Base-by-base conservation (phyloP, 2,329 filamentous ascomycete species). In the Fusarium chuoi region DNA sequence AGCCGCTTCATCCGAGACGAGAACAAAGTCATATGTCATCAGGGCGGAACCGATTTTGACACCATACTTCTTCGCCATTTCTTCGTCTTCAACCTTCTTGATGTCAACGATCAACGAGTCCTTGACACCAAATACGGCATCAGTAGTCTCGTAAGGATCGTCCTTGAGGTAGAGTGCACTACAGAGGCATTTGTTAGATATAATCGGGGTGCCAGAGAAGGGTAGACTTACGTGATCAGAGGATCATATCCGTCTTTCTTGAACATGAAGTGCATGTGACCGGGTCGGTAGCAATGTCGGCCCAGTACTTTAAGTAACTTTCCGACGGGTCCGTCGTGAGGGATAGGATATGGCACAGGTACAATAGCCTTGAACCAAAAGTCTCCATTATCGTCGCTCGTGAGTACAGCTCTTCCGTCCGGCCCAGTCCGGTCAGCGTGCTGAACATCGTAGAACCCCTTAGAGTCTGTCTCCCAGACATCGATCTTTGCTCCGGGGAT, bases 191-290 rank as follows among this genome's bases (percentile, higher is more conserved):
- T 38, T 14, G 35, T 71, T 6, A 61, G 35, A 14, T 4, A 13
- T 5, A 2, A 12, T 35, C 20, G 6, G 5, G 12, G 12, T 24
- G 14, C 1, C 9, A 4, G 24, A 14, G 1, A 1, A 7, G 17
- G 8, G 18, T 11, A n/a, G 22, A 33, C 68, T 42, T 59, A 68
- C 69, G 70, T 72, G 54, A 72, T 69, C 0, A 72, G 41, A 52
- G 69, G 68, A 38, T 72, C 68, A 4, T 69, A 72, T 20, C 68
- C 64, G 3, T 68, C 61, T 6, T 72, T 73, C 33, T 92, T 90
- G 83, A 97, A 95, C 93, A 97, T 96, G 78, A 96, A 96, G 82
- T 96, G 94, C 86, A 96, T 89, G 81, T 96, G 94, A 26, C 91
- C 89, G 3, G 94, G 94, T 59, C 94, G 84, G 84, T 90, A 95